phyloP scores from a whole-genome alignment of 2,329 filamentous ascomycete genomes.

The Colletotrichum theobromicola region DNA sequence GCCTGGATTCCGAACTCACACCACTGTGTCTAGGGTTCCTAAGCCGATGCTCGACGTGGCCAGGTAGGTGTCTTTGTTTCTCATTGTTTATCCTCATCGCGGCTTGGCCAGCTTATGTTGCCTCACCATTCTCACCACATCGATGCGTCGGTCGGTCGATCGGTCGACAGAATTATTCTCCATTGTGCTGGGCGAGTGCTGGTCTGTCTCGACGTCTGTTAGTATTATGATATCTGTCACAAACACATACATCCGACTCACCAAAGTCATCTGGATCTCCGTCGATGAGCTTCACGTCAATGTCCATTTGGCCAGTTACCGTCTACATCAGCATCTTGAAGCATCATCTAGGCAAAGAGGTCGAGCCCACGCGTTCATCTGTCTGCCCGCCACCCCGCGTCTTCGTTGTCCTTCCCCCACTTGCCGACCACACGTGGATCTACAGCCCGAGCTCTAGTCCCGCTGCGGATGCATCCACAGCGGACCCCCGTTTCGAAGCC shows the following conservation, averaged over 20 bases:
- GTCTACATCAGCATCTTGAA: not conserved
- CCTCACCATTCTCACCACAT: not conserved
- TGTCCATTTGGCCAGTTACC: too few relatives aligned
- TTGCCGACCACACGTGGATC: not conserved
- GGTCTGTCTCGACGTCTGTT: not conserved
- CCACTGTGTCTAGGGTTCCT: not conserved
- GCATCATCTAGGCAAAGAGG: not conserved
- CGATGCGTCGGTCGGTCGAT: not conserved
- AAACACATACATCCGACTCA: not conserved
- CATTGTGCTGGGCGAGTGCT: not conserved
- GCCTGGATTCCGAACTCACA: not conserved
- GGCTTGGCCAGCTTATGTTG: not conserved
- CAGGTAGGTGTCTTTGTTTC: not conserved
- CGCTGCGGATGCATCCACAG: not conserved
- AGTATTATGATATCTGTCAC: accelerated
- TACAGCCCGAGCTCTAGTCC: not conserved
- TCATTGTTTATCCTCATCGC: not conserved
- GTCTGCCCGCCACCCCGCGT: not conserved
- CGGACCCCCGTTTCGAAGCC: not conserved
- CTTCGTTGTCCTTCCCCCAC: not conserved
- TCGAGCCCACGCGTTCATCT: not conserved
- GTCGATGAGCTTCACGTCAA: too few relatives aligned
- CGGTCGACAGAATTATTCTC: not conserved
- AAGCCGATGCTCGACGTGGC: accelerated
- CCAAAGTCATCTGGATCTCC: too few relatives aligned